Evolutionary conservation across 2,329 filamentous ascomycete species (phyloP).

Genomic region (Monosporascus sp.): DNA sequence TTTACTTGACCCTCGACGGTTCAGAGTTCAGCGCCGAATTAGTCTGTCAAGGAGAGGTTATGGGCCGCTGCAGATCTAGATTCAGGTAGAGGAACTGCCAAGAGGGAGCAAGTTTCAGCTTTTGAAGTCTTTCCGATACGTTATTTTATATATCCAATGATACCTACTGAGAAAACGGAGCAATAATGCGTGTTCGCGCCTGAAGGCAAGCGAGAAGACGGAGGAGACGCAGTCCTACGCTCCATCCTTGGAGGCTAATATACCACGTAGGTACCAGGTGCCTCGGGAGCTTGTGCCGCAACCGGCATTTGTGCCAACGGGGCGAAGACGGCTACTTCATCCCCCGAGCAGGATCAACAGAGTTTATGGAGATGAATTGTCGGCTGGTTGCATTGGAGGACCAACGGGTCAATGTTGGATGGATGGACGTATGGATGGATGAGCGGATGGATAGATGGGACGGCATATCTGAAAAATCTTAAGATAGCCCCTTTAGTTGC

Average conservation of each 20-base stretch:
- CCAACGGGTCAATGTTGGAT: neutral
- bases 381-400: too few species aligned
- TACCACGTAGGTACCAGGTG: neutral
- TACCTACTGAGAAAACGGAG: neutral
- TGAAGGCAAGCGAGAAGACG: neutral
- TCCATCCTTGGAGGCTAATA: neutral
- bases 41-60: constrained; percentile 98
- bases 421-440: neutral
- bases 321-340: too few species aligned
- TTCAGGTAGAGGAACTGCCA: constrained; percentile 55
- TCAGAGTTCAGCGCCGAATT: constrained; percentile 97
- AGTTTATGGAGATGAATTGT: neutral
- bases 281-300: too few species aligned
- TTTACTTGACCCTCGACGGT: constrained; percentile 90
- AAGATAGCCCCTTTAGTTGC: neutral
- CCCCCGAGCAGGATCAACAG: neutral
- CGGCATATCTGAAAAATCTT: neutral
- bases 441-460: neutral
- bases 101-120: neutral
- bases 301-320: too few species aligned
- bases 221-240: neutral
- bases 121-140: neutral
- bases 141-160: constrained; percentile 1
- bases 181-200: neutral
- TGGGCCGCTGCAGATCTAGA: constrained; percentile 90